These are phyloP conservation scores for Saccharomycopsis sp. DNA, from an alignment of 805 yeast genomes.

Conservation along the genomic window DNA sequence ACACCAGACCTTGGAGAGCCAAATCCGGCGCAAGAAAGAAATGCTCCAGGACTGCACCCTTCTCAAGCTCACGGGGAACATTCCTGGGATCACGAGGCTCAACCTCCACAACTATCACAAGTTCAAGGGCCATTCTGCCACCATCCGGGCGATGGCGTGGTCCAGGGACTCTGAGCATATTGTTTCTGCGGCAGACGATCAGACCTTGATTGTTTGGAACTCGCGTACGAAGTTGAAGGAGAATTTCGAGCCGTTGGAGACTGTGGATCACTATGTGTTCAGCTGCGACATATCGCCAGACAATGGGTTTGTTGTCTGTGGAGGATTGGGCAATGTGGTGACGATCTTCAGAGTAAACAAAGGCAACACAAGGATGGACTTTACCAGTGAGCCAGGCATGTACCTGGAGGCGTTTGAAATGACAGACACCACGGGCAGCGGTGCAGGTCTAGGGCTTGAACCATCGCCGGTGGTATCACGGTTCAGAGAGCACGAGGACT, in stretches of 20 bases:
- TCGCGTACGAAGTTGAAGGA: conserved; percentile 59
- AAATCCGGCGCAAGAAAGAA: conserved; percentile 8
- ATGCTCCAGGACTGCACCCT: conserved; percentile 8
- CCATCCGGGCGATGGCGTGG: conserved; percentile 66
- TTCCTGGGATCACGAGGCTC: conserved; percentile 2
- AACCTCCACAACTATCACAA: conserved; percentile 6
- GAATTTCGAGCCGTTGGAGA: conserved; percentile 31
- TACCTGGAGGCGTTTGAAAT: too few species aligned
- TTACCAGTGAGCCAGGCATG: not conserved
- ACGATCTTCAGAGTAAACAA: conserved; percentile 44
- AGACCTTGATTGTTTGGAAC: conserved; percentile 79
- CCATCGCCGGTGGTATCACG: conserved; percentile 15
- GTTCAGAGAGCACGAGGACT: conserved; percentile 79
- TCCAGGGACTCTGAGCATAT: conserved; percentile 48
- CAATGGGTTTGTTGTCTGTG: conserved; percentile 62
- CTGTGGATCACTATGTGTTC: conserved; percentile 69
- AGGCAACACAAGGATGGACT: not conserved
- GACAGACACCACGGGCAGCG: too few species aligned
- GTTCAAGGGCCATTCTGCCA: conserved; percentile 46
- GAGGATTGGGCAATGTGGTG: conserved; percentile 74
- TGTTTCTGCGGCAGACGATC: conserved; percentile 78
- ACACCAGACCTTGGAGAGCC: conserved; percentile 8
- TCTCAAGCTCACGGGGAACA: conserved; percentile 4
- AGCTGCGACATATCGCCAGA: conserved; percentile 66
- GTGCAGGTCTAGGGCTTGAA: not conserved